Evolutionary conservation across 495 filamentous ascomycete genomes (phyloP).

Genomic region (Sporormia fimetaria): DNA sequence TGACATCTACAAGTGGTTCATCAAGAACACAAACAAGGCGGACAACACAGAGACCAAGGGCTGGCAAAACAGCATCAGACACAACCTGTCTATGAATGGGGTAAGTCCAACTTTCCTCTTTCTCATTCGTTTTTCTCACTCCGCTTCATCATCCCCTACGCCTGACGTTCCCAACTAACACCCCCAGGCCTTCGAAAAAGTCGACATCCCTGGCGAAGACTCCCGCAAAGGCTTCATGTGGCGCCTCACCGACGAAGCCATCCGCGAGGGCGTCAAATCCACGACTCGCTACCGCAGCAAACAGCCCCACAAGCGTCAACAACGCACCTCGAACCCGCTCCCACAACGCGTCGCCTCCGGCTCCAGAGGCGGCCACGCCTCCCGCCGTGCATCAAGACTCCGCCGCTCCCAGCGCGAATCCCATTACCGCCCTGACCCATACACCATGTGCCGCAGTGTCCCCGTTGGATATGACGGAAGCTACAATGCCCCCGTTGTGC

Average conservation of each 20-base stretch:
- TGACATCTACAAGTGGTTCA: conserved; percentile 87
- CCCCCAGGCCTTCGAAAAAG: conserved; percentile 61
- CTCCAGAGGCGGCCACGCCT: conserved; percentile 45
- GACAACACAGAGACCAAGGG: conserved; percentile 48
- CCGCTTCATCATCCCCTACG: too few relatives aligned
- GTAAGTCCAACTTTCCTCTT: conserved; percentile 44
- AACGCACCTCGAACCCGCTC: conserved; percentile 35
- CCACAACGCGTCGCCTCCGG: conserved; percentile 45
- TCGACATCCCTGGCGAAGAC: conserved; percentile 41
- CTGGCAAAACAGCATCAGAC: conserved; percentile 95
- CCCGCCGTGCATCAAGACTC: conserved; percentile 27
- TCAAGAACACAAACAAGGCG: conserved; percentile 64
- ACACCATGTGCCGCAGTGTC: conserved; percentile 1
- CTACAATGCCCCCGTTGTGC: too few relatives aligned
- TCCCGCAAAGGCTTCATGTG: conserved; percentile 52
- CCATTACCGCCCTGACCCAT: conserved; percentile 14
- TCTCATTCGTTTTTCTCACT: too few relatives aligned
- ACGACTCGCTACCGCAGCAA: conserved; percentile 63
- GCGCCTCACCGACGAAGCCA: conserved; percentile 53
- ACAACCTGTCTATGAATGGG: conserved; percentile 94
- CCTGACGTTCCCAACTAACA: conserved; percentile 6
- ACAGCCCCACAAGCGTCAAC: conserved; percentile 37
- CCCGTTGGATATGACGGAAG: conserved; percentile 1
- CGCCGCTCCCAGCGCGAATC: conserved; percentile 14
- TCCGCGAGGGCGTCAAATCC: conserved; percentile 52